A percentile compares a stretch with the other conserved stretches of the same genome.
phyloP scores from a whole-genome alignment of 2,329 filamentous ascomycete genomes.

The Colletotrichum eremochloae region DNA sequence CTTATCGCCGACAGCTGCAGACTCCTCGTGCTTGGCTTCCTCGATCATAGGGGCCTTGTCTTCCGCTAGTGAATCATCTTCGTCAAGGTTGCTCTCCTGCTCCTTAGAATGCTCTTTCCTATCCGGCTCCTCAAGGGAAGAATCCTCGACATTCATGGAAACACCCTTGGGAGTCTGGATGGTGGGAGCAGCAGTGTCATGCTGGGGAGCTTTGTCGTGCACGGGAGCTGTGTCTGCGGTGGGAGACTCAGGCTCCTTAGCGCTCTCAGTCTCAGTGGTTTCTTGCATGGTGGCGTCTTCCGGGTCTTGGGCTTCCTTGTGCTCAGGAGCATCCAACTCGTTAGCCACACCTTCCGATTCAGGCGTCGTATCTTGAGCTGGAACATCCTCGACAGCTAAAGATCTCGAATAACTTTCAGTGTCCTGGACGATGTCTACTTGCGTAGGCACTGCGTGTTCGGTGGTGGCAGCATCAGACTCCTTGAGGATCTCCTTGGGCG shows the following conservation, averaged over 20 bases:
- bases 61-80: neutral
- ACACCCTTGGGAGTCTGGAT: neutral
- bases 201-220: neutral
- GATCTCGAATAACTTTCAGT: neutral
- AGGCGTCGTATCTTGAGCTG: neutral
- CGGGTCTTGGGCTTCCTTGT: neutral
- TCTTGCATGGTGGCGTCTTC: neutral
- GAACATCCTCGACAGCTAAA: neutral
- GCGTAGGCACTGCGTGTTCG: neutral
- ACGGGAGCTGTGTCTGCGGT: neutral
- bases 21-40: neutral
- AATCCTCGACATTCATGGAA: neutral
- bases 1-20: neutral
- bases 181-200: neutral
- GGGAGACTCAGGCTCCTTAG: neutral
- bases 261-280: neutral
- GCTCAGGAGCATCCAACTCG: neutral
- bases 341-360: too few species aligned
- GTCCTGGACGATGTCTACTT: neutral
- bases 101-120: neutral
- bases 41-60: neutral
- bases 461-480: neutral
- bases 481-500: neutral
- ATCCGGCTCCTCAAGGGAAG: neutral
- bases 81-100: neutral